phyloP scores from a whole-genome alignment of 2,329 filamentous ascomycete genomes.

The Aspergillus ochraceus region DNA sequence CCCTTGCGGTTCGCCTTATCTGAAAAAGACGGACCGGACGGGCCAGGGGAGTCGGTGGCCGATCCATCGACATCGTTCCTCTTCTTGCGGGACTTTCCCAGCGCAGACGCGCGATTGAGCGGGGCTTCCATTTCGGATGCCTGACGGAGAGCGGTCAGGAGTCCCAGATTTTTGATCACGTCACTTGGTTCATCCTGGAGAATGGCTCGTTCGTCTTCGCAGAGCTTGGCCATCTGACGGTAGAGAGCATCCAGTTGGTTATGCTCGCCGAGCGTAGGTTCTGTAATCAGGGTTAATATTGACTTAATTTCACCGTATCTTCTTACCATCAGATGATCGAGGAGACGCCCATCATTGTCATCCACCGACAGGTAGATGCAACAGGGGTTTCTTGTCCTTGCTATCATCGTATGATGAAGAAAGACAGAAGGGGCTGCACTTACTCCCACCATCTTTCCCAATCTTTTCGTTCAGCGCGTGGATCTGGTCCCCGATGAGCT shows the following conservation, averaged over 20 bases:
- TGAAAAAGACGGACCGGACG: slow-evolving; percentile 37
- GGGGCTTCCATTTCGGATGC: slow-evolving; percentile 48
- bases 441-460: slow-evolving; percentile 42
- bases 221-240: slow-evolving; percentile 47
- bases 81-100: slow-evolving; percentile 49
- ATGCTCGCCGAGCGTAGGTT: slow-evolving; percentile 40
- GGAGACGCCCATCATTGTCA: background rate
- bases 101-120: slow-evolving; percentile 36
- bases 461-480: slow-evolving; percentile 46
- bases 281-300: slow-evolving; percentile 24
- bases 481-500: slow-evolving; percentile 41
- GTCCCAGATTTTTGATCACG: slow-evolving; percentile 51
- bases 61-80: slow-evolving; percentile 46
- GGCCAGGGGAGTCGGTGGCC: slow-evolving; percentile 46
- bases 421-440: slow-evolving; percentile 23
- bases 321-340: too few relatives aligned
- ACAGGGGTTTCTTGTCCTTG: background rate
- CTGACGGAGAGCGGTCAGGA: slow-evolving; percentile 50
- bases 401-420: background rate
- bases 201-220: slow-evolving; percentile 51
- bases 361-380: background rate
- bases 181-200: slow-evolving; percentile 51
- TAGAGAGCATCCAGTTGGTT: slow-evolving; percentile 48
- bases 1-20: slow-evolving; percentile 49
- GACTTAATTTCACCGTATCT: background rate